Evolutionary conservation across 306 rosid species (phyloP).

Genomic region (Oxytropis ochrocephala): DNA sequence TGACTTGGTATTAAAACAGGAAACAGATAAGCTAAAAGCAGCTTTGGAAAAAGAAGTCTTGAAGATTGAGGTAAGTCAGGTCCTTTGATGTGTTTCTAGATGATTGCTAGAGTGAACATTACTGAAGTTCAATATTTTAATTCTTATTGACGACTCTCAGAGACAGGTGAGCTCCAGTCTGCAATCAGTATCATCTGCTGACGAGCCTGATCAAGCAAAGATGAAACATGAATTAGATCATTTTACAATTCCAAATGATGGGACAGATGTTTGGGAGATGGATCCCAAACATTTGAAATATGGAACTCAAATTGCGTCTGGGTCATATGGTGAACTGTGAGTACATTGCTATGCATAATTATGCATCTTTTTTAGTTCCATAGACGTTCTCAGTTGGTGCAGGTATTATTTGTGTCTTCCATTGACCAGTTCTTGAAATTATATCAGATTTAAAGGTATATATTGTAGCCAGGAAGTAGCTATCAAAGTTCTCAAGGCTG

Average conservation of each 20-base stretch:
- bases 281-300: constrained; percentile 67
- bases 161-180: constrained; percentile 44
- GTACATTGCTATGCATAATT: constrained; percentile 26
- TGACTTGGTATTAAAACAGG: constrained; percentile 54
- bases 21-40: constrained; percentile 63
- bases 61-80: constrained; percentile 61
- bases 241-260: constrained; percentile 78
- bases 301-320: constrained; percentile 83
- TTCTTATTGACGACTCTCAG: constrained; percentile 34
- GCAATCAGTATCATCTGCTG: constrained; percentile 44
- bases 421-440: constrained; percentile 16
- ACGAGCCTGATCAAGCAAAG: constrained; percentile 37
- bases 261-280: constrained; percentile 95
- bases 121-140: constrained; percentile 3
- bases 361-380: neutral
- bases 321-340: constrained; percentile 94
- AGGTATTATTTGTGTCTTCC: constrained; percentile 1
- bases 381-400: neutral
- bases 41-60: constrained; percentile 60
- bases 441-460: constrained; percentile 77
- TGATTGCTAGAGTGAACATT: constrained; percentile 6
- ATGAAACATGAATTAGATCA: constrained; percentile 53
- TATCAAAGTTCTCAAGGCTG: constrained; percentile 90
- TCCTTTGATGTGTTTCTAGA: neutral
- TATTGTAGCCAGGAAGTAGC: constrained; percentile 96